Evolutionary conservation across 148 eudicot genomes (phyloP), one percentile per base, ranked within the genome.

Genomic region (Vaccinium corymbosum): DNA sequence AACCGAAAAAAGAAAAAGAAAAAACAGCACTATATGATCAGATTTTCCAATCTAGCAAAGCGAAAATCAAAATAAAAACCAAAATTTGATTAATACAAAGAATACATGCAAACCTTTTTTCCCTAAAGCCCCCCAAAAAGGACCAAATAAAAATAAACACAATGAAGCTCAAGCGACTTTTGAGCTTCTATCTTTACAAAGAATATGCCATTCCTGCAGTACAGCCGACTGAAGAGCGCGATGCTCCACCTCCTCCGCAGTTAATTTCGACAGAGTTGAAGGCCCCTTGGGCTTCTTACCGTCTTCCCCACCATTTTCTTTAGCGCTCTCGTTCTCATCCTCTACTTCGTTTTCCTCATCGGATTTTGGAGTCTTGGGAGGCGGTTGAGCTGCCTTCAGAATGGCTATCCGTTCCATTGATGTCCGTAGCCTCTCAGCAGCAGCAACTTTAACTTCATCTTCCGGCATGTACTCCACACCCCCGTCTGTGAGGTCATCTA

Each of bases 381-480:
- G 92, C 16, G 98, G 94, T 83, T 86, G 88, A 25, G 98, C 98
- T 64, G 98, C 97, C 89, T 92, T 96, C 59, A 96, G 87, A 86
- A 96, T 84, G 25, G 95, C 98, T 89, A 96, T 93, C 17, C 93
- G 92, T 79, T 96, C 98, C 97, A 96, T 91, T 68, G 98, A 96
- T 56, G 89, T 87, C 80, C 86, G 87, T 27, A 96, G 88, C 85
- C 97, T 91, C 88, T 96, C 98, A 16, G 95, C 92, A 79, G 98
- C 95, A 84, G 97, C 95, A 22, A 85, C 89, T 84, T 94, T 96
- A 10, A 94, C 95, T 90, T 96, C 98, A 19, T 96, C 98, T 87
- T 96, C 98, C 56, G 98, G 98, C 93, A 96, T 90, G 90, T 96
- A 94, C 84, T 96, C 98, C 71, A 93, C 93, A 19, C 94, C 96